These are phyloP conservation scores for Curvularia verruculosa DNA, from an alignment of 2,329 filamentous ascomycete genomes.

Conservation along the genomic window DNA sequence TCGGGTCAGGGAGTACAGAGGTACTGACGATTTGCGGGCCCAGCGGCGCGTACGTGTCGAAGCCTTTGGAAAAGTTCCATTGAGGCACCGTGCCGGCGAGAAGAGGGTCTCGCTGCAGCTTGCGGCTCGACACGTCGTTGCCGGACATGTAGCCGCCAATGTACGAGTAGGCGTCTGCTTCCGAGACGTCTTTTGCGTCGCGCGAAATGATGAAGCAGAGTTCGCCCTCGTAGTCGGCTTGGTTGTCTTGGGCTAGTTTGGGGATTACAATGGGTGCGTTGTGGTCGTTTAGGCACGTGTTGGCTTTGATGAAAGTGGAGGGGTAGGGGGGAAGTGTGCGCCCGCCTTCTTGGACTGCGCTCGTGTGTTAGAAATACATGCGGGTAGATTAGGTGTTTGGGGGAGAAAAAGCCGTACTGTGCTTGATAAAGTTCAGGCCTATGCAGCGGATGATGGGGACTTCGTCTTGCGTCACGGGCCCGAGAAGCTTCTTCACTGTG, in stretches of 20 bases:
- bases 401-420: conserved; percentile 47
- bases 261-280: conserved; percentile 55
- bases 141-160: conserved; percentile 61
- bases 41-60: conserved; percentile 62
- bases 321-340: conserved; percentile 58
- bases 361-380: neutral
- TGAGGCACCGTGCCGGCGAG: conserved; percentile 61
- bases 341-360: conserved; percentile 58
- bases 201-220: conserved; percentile 59
- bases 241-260: conserved; percentile 56
- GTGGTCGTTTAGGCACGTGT: conserved; percentile 51
- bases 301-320: conserved; percentile 59
- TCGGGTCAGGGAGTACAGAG: conserved; percentile 53
- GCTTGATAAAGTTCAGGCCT: conserved; percentile 65
- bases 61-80: conserved; percentile 64
- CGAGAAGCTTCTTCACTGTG: conserved; percentile 60
- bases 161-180: conserved; percentile 55
- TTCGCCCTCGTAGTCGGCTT: conserved; percentile 52
- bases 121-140: conserved; percentile 63
- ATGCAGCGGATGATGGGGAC: conserved; percentile 65
- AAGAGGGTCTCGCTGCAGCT: conserved; percentile 58
- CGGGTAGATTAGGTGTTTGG: no score
- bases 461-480: conserved; percentile 58
- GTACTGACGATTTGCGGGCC: conserved; percentile 58
- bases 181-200: conserved; percentile 58